Base-by-base conservation (phyloP, 768 basidiomycete genomes). In the Mycena polygramma region DNA sequence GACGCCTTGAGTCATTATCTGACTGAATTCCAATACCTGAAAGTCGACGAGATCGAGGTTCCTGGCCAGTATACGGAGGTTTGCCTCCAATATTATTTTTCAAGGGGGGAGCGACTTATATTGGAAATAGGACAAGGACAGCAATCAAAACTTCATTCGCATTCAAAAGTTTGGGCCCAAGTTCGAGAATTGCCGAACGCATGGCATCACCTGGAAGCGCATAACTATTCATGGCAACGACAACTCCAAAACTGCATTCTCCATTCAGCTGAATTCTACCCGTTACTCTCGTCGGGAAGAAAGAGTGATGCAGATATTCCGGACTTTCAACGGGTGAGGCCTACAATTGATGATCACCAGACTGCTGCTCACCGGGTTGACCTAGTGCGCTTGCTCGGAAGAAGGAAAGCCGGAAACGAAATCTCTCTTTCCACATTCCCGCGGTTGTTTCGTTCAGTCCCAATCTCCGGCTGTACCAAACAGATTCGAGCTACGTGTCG, bases 61-160 rank as follows among this genome's bases (percentile, higher is more conserved):
- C 97, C 97, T n/a, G 98, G 98, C 9, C 98, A 99, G 80, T 99
- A 99, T 78, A 94, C 96, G 0, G 95, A 98, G 88, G 96, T 94
- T n/a, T 26, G 76, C 43, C 8, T 70, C n/a, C 10, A 52, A 51
- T 11, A 37, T 54, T 36, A 15, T 15, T 19, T 57, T n/a, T 52
- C 35, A 37, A 39, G 55, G 30, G 30, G 30, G 3, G 30, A 30
- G 41, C 54, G 64, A 36, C 61, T 61, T 64, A 68, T 51, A 35
- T 52, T 65, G 37, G 49, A 9, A 14, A 17, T 75, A 98, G 96
- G 96, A 99, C 77, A 96, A 97, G 79, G 97, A 99, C 79, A 94
- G 87, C 75, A 95, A 95, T 77, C 92, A 94, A 74, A 92, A 93
- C 73, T 98, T 99, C 75, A 87, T 94, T 67, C 90, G 93, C 71